These are phyloP conservation scores for Casaregolazyma lundiana DNA, from an alignment of 1,139 yeast genomes.

Conservation along the genomic window DNA sequence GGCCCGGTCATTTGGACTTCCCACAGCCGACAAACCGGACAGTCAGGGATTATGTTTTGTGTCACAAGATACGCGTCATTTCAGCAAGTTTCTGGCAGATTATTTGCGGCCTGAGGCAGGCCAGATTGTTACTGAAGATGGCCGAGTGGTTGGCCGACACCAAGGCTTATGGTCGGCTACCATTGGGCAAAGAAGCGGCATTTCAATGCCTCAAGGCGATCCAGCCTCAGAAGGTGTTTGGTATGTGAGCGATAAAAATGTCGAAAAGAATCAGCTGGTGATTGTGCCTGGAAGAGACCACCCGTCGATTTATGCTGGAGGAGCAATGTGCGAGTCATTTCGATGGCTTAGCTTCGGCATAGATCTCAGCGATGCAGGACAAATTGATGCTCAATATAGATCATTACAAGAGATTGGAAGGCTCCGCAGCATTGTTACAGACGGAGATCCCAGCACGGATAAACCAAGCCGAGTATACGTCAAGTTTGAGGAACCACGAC, in stretches of 20 bases:
- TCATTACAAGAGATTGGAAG: constrained; percentile 59
- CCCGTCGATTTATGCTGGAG: constrained; percentile 48
- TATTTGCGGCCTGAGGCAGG: constrained; percentile 74
- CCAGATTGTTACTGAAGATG: constrained; percentile 61
- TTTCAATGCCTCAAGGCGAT: constrained; percentile 83
- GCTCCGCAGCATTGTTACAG: constrained; percentile 26
- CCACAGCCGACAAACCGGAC: constrained; percentile 76
- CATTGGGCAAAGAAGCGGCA: constrained; percentile 77
- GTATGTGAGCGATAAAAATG: constrained; percentile 74
- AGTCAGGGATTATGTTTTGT: constrained; percentile 96
- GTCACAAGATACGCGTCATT: constrained; percentile 59
- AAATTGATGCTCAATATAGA: constrained; percentile 55
- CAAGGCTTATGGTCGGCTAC: constrained; percentile 92
- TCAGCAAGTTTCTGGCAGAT: constrained; percentile 69
- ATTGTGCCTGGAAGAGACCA: constrained; percentile 74
- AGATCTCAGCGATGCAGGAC: constrained; percentile 18
- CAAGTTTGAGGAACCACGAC: constrained; percentile 40
- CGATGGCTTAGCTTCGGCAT: constrained; percentile 43
- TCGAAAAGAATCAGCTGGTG: constrained; percentile 61
- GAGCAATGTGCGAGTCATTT: constrained; percentile 45
- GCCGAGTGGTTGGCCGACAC: constrained; percentile 74
- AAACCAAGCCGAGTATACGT: constrained; percentile 27
- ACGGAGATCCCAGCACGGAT: constrained; percentile 17
- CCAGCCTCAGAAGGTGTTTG: constrained; percentile 73
- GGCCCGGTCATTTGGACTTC: constrained; percentile 52